Evolutionary conservation across 176 grass and related monocot genomes (phyloP).

Genomic region (Carex scoparia): DNA sequence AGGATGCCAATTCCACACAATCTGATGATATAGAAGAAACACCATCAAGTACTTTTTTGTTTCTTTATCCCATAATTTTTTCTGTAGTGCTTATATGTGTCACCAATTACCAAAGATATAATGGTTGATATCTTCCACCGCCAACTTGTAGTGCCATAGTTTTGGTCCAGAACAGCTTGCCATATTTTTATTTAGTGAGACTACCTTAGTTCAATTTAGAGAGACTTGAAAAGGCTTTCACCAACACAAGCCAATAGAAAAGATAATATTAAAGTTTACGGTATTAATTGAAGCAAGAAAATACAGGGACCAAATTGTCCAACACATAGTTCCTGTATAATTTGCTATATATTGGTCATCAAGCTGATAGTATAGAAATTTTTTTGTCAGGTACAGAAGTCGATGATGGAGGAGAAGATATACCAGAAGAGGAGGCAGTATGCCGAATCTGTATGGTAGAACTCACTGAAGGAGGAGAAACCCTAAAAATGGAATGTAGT

Average conservation of each 20-base stretch:
- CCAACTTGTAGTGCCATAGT: not conserved
- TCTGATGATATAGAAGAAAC: constrained; percentile 59
- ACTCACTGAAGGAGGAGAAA: constrained; percentile 93
- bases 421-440: constrained; percentile 96
- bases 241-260: not conserved
- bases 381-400: constrained; percentile 14
- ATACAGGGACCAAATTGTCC: not conserved
- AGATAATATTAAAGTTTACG: not conserved
- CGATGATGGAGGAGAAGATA: constrained; percentile 81
- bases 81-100: not conserved
- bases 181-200: not conserved
- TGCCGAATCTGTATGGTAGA: constrained; percentile 95
- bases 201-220: not conserved
- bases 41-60: constrained; percentile 37
- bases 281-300: not conserved
- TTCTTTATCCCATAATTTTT: not conserved
- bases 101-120: not conserved
- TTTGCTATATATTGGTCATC: not conserved
- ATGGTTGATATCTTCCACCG: not conserved
- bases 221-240: not conserved
- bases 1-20: constrained; percentile 23
- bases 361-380: constrained; percentile 12
- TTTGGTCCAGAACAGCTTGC: not conserved
- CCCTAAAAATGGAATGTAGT: constrained; percentile 98
- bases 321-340: not conserved